These are phyloP conservation scores for Thielaviopsis musarum DNA, from an alignment of 2,329 filamentous ascomycete genomes.

Conservation along the genomic window DNA sequence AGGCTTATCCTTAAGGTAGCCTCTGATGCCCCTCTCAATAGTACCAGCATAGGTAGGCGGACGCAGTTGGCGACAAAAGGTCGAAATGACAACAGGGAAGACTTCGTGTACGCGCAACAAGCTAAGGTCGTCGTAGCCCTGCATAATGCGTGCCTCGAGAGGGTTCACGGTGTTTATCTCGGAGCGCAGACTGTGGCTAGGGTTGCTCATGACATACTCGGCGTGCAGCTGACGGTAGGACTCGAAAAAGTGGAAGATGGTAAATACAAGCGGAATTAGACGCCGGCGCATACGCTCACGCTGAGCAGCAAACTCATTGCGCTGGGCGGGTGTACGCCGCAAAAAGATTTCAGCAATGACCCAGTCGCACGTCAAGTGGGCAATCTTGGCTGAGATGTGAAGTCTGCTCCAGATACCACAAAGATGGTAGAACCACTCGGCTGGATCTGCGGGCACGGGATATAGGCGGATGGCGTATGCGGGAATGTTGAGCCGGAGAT, in stretches of 20 bases:
- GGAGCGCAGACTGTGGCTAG: slow-evolving; percentile 31
- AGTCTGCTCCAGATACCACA: slow-evolving; percentile 50
- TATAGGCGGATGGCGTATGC: slow-evolving; percentile 44
- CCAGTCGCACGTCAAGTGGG: slow-evolving; percentile 45
- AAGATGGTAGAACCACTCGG: slow-evolving; percentile 41
- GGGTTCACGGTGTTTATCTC: slow-evolving; percentile 44
- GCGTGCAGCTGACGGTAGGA: slow-evolving; percentile 43
- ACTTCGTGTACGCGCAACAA: slow-evolving; percentile 46
- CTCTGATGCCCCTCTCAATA: slow-evolving; percentile 43
- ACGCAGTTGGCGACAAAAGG: slow-evolving; percentile 43
- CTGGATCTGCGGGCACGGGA: slow-evolving; percentile 29
- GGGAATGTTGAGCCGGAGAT: slow-evolving; percentile 42
- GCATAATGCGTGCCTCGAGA: slow-evolving; percentile 44
- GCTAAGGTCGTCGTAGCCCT: slow-evolving; percentile 47
- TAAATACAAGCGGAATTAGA: slow-evolving; percentile 46
- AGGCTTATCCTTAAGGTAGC: slow-evolving; percentile 46
- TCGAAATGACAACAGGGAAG: slow-evolving; percentile 47
- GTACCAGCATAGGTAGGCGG: slow-evolving; percentile 48
- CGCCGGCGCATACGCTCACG: slow-evolving; percentile 47
- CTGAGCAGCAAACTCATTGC: slow-evolving; percentile 41
- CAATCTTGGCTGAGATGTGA: slow-evolving; percentile 46
- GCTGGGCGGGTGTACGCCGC: slow-evolving; percentile 36
- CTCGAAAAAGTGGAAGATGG: slow-evolving; percentile 52
- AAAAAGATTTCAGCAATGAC: slow-evolving; percentile 50
- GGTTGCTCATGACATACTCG: slow-evolving; percentile 35